A percentile compares a stretch with the other conserved stretches of the same genome.
These are phyloP conservation scores for Endoconidiophora polonica DNA, from an alignment of 2,329 filamentous ascomycete species.

Conservation along the genomic window DNA sequence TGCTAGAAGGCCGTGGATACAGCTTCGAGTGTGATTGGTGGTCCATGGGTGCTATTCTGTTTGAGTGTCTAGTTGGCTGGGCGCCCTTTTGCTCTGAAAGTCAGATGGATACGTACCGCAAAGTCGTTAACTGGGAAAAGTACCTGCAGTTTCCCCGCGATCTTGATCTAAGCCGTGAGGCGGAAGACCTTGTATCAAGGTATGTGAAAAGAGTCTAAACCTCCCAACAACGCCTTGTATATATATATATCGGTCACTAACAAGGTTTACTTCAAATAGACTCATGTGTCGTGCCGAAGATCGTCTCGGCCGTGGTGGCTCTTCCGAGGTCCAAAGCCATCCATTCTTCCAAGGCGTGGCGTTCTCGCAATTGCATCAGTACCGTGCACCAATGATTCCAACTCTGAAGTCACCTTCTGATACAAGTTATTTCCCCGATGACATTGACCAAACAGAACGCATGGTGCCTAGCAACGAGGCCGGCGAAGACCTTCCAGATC, in stretches of 20 bases:
- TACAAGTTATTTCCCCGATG: conserved; percentile 96
- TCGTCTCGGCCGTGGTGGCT: conserved; percentile 72
- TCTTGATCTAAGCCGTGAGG: conserved; percentile 71
- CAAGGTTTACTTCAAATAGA: conserved; percentile 27
- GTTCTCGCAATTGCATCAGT: conserved; percentile 81
- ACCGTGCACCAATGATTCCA: conserved; percentile 90
- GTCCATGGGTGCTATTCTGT: conserved; percentile 98
- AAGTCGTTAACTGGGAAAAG: conserved; percentile 97
- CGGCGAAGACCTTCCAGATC: conserved; percentile 67
- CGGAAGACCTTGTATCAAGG: conserved; percentile 85
- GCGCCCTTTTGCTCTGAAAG: conserved; percentile 98
- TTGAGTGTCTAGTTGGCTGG: conserved; percentile 96
- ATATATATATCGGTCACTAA: conserved; percentile 11
- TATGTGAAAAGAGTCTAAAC: conserved; percentile 26
- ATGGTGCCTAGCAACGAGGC: conserved; percentile 7
- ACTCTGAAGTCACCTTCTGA: conserved; percentile 86
- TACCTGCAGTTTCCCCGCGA: conserved; percentile 95
- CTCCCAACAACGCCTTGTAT: conserved; percentile 19
- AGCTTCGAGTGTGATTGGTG: conserved; percentile 98
- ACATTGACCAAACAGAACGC: conserved; percentile 81
- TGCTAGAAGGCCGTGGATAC: conserved; percentile 93
- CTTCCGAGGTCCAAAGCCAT: conserved; percentile 83
- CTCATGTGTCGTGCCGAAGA: conserved; percentile 90
- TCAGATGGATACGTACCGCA: conserved; percentile 92
- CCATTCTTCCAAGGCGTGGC: conserved; percentile 94